Evolutionary conservation across 805 yeast species (phyloP), one percentile per base, ranked within the genome.

Genomic region (Scheffersomyces coipomensis): DNA sequence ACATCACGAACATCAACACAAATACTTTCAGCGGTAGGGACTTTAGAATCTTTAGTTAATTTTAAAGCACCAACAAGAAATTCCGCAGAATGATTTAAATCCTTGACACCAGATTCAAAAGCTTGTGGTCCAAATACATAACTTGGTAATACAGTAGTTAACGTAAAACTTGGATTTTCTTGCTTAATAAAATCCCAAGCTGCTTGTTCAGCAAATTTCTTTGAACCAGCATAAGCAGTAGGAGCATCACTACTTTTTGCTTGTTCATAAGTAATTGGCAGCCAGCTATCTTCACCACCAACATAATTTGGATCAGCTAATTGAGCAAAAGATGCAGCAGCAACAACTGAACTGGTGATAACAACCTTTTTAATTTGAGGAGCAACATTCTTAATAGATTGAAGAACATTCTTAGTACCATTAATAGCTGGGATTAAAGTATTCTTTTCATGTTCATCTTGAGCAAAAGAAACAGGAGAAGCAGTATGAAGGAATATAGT

Each of bases 341-440:
- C 76, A 16, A 81, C 82, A 47, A 62, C 63, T 0, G 85, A 79
- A 2, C 81, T 70, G n/a, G 79, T 64, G 33, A 71, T 46, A 29
- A 75, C 76, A 4, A 75, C 69, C 9, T 61, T 52, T 36, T 56
- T 60, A 23, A 75, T 66, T 30, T 68, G 62, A 3, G 71, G 67
- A 6, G 66, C 76, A 39, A 52, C 52, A 12, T 55, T 48, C 46
- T 62, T 55, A 15, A 76, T 71, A 0, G 85, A 75, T 29, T 58
- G 50, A 7, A 49, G 26, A 19, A 38, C 53, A 44, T 51, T 53
- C 19, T 42, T 40, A 13, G 67, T 61, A 11, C 67, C 68, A 12
- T 48, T 42, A 13, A 60, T 38, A 9, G 67, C 66, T 8, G 68
- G 69, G 15, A 38, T 25, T 21, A 58, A 38, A 32, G 55, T 18